phyloP scores from a whole-genome alignment of 2,329 filamentous ascomycete genomes.

The Fonsecaea erecta region DNA sequence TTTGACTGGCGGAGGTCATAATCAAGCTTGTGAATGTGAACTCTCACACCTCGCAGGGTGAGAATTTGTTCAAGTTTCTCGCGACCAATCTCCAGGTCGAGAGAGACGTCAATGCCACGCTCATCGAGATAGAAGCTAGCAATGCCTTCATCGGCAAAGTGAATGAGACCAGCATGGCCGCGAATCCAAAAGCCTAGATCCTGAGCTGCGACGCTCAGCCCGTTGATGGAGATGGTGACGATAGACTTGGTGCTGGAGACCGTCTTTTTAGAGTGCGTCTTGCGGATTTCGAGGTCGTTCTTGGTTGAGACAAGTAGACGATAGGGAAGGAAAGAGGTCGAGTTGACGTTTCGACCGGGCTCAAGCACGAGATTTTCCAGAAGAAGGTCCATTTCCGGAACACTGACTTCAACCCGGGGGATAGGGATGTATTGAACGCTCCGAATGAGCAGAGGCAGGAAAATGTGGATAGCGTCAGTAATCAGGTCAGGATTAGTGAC shows the following conservation, averaged over 20 bases:
- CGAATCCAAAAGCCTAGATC: constrained; percentile 91
- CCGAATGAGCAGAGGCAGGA: constrained; percentile 76
- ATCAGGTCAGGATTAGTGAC: constrained; percentile 73
- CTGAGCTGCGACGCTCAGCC: constrained; percentile 80
- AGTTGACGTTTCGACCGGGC: constrained; percentile 80
- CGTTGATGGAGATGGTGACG: constrained; percentile 77
- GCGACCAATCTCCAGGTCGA: constrained; percentile 82
- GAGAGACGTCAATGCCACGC: constrained; percentile 80
- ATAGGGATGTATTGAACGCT: constrained; percentile 87
- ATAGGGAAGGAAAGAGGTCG: constrained; percentile 87
- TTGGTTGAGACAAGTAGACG: constrained; percentile 78
- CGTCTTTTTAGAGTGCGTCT: constrained; percentile 70
- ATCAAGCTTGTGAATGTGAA: constrained; percentile 83
- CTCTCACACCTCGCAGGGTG: constrained; percentile 73
- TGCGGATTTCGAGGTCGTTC: constrained; percentile 84
- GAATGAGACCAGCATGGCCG: constrained; percentile 74
- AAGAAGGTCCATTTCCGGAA: constrained; percentile 80
- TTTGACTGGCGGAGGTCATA: constrained; percentile 76
- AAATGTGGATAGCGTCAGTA: constrained; percentile 76
- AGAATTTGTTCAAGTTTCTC: constrained; percentile 81
- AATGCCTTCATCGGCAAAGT: constrained; percentile 80
- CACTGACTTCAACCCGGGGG: constrained; percentile 83
- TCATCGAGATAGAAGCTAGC: constrained; percentile 85
- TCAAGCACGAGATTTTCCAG: constrained; percentile 90
- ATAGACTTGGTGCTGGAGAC: constrained; percentile 70